Conservation (phyloP, 169 alveolate species). For the Cryptosporidium parvum region DNA sequence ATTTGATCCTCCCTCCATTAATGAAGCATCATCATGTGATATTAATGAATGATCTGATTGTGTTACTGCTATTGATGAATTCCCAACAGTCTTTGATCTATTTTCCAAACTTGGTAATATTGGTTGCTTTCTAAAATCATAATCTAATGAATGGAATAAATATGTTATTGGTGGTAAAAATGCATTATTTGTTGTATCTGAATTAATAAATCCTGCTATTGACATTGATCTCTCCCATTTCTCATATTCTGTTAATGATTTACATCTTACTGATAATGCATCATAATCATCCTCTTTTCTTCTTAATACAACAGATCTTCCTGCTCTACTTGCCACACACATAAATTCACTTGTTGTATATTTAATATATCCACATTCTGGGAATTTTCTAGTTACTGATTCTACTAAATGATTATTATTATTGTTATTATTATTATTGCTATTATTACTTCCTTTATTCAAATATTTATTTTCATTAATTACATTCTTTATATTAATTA, state of each 20-base stretch:
- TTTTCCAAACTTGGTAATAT: conserved; percentile 35
- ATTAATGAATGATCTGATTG: conserved; percentile 1
- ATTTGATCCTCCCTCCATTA: neutral
- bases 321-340: conserved; percentile 74
- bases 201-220: conserved; percentile 71
- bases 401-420: conserved; percentile 21
- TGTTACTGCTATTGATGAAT: neutral
- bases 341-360: conserved; percentile 36
- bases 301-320: conserved; percentile 69
- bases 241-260: conserved; percentile 66
- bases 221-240: conserved; percentile 75
- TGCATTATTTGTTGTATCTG: neutral
- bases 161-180: conserved; percentile 71
- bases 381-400: conserved; percentile 30
- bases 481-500: neutral
- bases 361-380: conserved; percentile 66
- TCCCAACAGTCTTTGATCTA: too few relatives aligned
- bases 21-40: neutral
- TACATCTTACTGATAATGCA: conserved; percentile 74
- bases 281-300: conserved; percentile 71
- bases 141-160: conserved; percentile 69
- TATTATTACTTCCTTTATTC: conserved; percentile 27
- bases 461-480: conserved; percentile 19
- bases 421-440: conserved; percentile 7
- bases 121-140: conserved; percentile 75